Evolutionary conservation across 306 rosid genomes (phyloP).

Genomic region (Inga laurina): DNA sequence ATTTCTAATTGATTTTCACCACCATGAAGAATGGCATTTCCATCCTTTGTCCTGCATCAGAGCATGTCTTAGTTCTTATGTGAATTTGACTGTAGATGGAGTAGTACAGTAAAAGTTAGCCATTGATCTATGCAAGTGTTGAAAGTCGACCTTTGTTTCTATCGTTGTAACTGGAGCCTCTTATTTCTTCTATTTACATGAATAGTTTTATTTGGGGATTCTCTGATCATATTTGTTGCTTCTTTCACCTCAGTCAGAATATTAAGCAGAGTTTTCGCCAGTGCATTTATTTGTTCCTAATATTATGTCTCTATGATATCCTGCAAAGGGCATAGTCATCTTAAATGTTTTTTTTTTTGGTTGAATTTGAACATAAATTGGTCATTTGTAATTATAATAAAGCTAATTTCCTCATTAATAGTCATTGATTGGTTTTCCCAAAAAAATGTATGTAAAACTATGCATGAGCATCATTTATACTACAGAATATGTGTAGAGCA

Average conservation of each 20-base stretch:
- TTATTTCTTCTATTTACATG: neutral
- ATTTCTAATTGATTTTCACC: conserved; percentile 13
- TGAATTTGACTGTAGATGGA: conserved; percentile 1
- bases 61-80: neutral
- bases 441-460: neutral
- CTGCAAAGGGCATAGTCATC: neutral
- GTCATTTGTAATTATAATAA: neutral
- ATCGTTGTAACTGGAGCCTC: neutral
- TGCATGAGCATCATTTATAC: neutral
- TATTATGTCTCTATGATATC: neutral
- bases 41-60: conserved; percentile 8
- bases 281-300: neutral
- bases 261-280: neutral
- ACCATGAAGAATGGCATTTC: conserved; percentile 7
- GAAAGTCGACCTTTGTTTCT: too few species aligned
- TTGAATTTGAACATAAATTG: neutral
- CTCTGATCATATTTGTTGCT: neutral
- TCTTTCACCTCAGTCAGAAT: neutral
- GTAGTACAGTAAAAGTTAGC: neutral
- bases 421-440: conserved; percentile 7
- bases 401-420: neutral
- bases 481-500: neutral
- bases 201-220: conserved; percentile 3
- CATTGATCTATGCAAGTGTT: neutral
- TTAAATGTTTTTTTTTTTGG: neutral